Base-by-base conservation (phyloP, 345 rosid genomes). In the Camelina neglecta region DNA sequence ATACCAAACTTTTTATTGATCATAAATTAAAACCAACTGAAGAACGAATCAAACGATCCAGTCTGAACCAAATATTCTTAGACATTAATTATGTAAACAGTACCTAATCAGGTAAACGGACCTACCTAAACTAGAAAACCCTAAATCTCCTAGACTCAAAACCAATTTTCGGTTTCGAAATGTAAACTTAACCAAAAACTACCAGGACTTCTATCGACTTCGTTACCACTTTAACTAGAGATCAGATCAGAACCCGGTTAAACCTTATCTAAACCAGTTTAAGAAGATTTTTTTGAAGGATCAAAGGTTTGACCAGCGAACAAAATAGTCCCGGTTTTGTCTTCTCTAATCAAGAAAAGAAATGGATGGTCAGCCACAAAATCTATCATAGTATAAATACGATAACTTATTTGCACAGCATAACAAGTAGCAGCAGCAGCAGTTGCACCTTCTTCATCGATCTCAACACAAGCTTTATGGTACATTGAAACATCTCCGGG, bases 281-380 rank as follows among this genome's bases (percentile, higher is more conserved):
- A 38, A 41, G 51, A 62, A 8, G 35, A 41, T 62, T 23, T 42
- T 18, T 9, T 38, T 11, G 54, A 64, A 35, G 71, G 71, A 67
- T 67, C 60, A 0, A 67, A 51, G 21, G 54, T 44, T 56, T 68
- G 73, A 8, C 73, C 73, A 68, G 49, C 26, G n/a, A 54, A 54
- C 47, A 54, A 29, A 68, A 53, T 21, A 1, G 23, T 41, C 36
- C 50, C 61, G 12, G 49, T 51, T 7, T 3, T n/a, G 24, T 68
- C 51, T 54, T 68, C 73, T 26, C 73, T 54, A 54, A 68, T 54
- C 12, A 68, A n/a, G 50, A 68, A 68, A 4, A 54, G 5, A 41
- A 68, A 68, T 26, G 73, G 63, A 54, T 68, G 73, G 42, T 54
- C 61, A 1, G 72, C 72, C 36, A 67, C 48, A 23, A 51, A 67